These are phyloP conservation scores for Tylopilus plumbeoviolaceoides DNA, from an alignment of 768 basidiomycete genomes.

Conservation along the genomic window DNA sequence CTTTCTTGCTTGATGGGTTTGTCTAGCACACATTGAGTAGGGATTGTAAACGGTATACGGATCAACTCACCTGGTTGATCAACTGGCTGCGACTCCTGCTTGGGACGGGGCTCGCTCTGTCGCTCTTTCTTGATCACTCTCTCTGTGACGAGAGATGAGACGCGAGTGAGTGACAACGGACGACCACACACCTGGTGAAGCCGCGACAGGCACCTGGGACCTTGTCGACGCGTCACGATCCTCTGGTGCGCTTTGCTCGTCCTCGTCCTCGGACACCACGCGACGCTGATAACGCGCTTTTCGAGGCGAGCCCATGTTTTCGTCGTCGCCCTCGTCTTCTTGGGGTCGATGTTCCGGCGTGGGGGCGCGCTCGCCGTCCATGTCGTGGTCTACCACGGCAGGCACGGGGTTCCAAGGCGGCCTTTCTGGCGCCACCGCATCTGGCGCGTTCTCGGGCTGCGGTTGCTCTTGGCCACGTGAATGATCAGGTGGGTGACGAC, in stretches of 20 bases:
- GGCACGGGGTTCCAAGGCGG: not conserved
- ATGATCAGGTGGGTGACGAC: not conserved
- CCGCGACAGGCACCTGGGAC: not conserved
- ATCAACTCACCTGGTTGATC: slow-evolving; percentile 6
- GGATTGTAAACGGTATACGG: not conserved
- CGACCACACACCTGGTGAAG: slow-evolving; percentile 5
- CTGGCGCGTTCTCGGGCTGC: not conserved
- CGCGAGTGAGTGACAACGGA: not conserved
- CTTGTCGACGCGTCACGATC: not conserved
- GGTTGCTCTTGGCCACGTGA: not conserved
- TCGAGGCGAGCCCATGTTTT: not conserved
- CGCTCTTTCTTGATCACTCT: slow-evolving; percentile 5
- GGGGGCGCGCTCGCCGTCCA: not conserved
- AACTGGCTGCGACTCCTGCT: not conserved
- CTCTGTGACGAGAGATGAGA: not conserved
- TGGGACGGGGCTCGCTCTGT: not conserved
- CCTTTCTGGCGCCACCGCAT: not conserved
- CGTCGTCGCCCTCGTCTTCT: slow-evolving; percentile 7
- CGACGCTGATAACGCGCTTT: slow-evolving; percentile 7
- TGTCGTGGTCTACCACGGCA: slow-evolving; percentile 5
- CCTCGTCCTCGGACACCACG: slow-evolving; percentile 9
- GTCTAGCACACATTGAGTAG: too few relatives aligned
- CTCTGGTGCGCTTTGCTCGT: slow-evolving; percentile 1
- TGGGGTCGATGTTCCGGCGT: not conserved
- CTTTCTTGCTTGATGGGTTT: slow-evolving; percentile 20